phyloP scores from a whole-genome alignment of 345 rosid species.

The Citrus trifoliata region DNA sequence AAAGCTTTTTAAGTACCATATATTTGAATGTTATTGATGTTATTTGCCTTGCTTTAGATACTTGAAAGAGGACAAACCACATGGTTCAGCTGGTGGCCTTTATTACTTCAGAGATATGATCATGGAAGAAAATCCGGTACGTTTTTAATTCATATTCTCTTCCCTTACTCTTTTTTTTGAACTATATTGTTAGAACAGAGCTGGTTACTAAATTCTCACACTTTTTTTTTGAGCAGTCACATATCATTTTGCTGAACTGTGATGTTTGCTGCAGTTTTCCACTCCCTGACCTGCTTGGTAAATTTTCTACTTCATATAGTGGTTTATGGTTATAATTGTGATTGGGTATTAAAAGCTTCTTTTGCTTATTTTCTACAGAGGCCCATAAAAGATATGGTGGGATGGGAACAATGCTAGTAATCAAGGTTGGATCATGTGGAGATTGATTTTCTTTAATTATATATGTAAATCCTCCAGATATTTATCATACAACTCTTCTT shows the following conservation, averaged over 20 bases:
- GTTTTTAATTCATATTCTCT: background rate
- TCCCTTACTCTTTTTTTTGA: background rate
- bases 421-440: slow-evolving; percentile 46
- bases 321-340: background rate
- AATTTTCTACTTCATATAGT: slow-evolving; percentile 3
- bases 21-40: background rate
- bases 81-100: slow-evolving; percentile 90
- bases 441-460: background rate
- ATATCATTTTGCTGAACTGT: slow-evolving; percentile 68
- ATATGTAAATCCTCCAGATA: background rate
- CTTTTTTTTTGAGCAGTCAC: slow-evolving; percentile 46
- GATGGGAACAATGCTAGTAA: slow-evolving; percentile 78
- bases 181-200: background rate
- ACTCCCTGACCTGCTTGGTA: slow-evolving; percentile 68
- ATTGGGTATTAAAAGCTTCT: background rate
- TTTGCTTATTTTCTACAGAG: slow-evolving; percentile 32
- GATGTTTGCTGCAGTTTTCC: slow-evolving; percentile 93
- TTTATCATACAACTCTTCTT: background rate
- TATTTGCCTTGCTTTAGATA: slow-evolving; percentile 33
- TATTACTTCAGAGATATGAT: slow-evolving; percentile 60
- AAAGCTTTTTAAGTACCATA: background rate
- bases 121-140: slow-evolving; percentile 81
- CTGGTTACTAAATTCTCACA: background rate
- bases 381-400: slow-evolving; percentile 71
- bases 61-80: slow-evolving; percentile 81